Percentiles rank a stretch among this genome's conserved stretches.
Conservation (phyloP, 2,329 filamentous ascomycete genomes). For the Hysterium pulicare region DNA sequence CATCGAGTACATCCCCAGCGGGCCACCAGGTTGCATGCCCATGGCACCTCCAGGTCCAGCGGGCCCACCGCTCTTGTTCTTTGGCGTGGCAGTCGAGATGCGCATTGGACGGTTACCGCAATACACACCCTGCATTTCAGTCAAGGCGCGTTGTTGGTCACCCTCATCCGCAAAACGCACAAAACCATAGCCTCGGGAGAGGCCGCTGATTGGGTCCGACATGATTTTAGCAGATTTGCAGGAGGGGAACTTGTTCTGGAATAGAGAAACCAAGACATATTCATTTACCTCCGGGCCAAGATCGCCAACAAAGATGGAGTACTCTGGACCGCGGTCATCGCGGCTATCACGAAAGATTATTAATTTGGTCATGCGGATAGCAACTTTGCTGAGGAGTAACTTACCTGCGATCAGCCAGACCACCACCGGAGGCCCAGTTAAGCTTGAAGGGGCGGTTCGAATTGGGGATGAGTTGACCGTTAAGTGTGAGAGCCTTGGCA, state of each 20-base stretch:
- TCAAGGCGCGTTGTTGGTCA: constrained; percentile 92
- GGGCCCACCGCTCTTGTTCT: constrained; percentile 69
- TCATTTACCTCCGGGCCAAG: constrained; percentile 98
- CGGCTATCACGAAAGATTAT: constrained; percentile 47
- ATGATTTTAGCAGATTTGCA: constrained; percentile 99
- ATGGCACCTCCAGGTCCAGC: constrained; percentile 53
- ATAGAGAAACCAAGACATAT: constrained; percentile 93
- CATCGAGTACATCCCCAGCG: constrained; percentile 67
- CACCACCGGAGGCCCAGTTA: constrained; percentile 98
- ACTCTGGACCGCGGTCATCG: constrained; percentile 94
- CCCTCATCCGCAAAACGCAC: constrained; percentile 94
- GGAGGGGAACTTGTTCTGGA: constrained; percentile 91
- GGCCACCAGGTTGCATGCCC: constrained; percentile 49
- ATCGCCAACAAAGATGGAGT: constrained; percentile 95
- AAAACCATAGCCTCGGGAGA: constrained; percentile 97
- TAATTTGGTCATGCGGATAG: constrained; percentile 8
- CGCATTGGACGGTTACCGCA: constrained; percentile 98
- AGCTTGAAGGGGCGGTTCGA: constrained; percentile 95
- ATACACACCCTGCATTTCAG: constrained; percentile 99
- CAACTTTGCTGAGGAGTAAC: constrained; percentile 20
- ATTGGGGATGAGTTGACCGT: constrained; percentile 87
- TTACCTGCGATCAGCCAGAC: constrained; percentile 87
- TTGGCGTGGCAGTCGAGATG: constrained; percentile 95
- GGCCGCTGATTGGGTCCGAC: constrained; percentile 96
- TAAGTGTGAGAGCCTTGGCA: constrained; percentile 84